These are phyloP conservation scores for Candida mattraensis DNA, from an alignment of 805 yeast species.

Conservation along the genomic window DNA sequence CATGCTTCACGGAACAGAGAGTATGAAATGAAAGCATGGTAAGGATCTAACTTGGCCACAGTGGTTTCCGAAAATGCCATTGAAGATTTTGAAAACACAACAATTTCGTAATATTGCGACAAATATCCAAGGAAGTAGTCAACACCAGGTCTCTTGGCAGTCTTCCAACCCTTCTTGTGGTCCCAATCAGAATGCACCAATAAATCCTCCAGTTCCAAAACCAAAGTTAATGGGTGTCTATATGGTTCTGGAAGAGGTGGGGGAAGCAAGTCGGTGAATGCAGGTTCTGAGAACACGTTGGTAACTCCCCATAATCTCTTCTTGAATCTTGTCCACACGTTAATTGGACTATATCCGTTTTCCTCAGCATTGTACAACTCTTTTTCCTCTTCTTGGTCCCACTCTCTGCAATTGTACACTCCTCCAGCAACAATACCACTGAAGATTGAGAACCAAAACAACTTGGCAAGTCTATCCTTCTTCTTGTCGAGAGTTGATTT, in stretches of 20 bases:
- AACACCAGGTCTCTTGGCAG: slow-evolving; percentile 97
- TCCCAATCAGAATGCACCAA: slow-evolving; percentile 92
- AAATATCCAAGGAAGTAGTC: slow-evolving; percentile 95
- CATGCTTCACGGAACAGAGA: slow-evolving; percentile 91
- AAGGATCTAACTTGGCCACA: slow-evolving; percentile 88
- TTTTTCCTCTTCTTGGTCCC: slow-evolving; percentile 76
- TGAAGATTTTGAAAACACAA: slow-evolving; percentile 81
- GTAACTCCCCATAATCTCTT: slow-evolving; percentile 75
- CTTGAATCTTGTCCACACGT: slow-evolving; percentile 66
- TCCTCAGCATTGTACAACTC: slow-evolving; percentile 43
- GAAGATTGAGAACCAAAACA: slow-evolving; percentile 61
- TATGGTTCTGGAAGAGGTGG: slow-evolving; percentile 89
- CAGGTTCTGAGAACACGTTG: slow-evolving; percentile 89
- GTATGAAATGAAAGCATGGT: slow-evolving; percentile 83
- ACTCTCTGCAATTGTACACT: slow-evolving; percentile 75
- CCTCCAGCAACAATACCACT: slow-evolving; percentile 54
- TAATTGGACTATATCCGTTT: slow-evolving; percentile 66
- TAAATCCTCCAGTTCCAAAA: slow-evolving; percentile 84
- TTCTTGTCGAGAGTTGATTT: slow-evolving; percentile 72
- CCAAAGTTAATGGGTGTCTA: slow-evolving; percentile 89
- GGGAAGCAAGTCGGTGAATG: slow-evolving; percentile 88
- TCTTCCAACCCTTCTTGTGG: slow-evolving; percentile 92
- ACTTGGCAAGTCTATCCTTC: slow-evolving; percentile 78
- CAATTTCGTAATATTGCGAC: slow-evolving; percentile 95
- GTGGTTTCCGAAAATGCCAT: slow-evolving; percentile 83